Evolutionary conservation across 2,329 filamentous ascomycete species (phyloP).

Genomic region (Colletotrichum lindemuthianum): DNA sequence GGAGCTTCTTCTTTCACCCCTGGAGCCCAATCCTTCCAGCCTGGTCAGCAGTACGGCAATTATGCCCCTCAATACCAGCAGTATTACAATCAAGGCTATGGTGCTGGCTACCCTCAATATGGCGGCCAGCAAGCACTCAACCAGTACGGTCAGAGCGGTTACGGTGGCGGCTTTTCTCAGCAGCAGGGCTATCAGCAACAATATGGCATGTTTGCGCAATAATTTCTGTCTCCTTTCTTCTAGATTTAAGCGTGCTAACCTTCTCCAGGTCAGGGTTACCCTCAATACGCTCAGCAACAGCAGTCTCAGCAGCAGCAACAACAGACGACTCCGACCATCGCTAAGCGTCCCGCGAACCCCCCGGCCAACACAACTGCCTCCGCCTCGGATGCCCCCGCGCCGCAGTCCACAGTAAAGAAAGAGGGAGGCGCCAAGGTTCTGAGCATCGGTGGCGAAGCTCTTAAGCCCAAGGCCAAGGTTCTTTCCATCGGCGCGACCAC

Average conservation of each 20-base stretch:
- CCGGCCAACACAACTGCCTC: conserved; percentile 54
- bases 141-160: conserved; percentile 56
- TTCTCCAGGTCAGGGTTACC: conserved; percentile 49
- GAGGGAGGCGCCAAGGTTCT: conserved; percentile 71
- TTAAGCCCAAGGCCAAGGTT: conserved; percentile 63
- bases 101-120: conserved; percentile 65
- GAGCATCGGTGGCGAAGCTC: conserved; percentile 68
- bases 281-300: conserved; percentile 61
- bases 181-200: conserved; percentile 56
- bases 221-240: neutral
- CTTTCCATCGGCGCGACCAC: conserved; percentile 51
- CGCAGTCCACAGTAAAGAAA: conserved; percentile 64
- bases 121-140: conserved; percentile 53
- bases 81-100: conserved; percentile 63
- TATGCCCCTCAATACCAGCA: conserved; percentile 67
- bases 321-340: conserved; percentile 68
- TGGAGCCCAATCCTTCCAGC: conserved; percentile 75
- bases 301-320: conserved; percentile 46
- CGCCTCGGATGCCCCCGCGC: conserved; percentile 53
- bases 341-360: conserved; percentile 66
- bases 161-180: conserved; percentile 48
- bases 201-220: conserved; percentile 44
- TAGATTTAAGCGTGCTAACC: neutral
- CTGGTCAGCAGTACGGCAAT: conserved; percentile 73
- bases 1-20: conserved; percentile 76